Base-by-base conservation (phyloP, 805 yeast species). In the Candida ascalaphidarum region DNA sequence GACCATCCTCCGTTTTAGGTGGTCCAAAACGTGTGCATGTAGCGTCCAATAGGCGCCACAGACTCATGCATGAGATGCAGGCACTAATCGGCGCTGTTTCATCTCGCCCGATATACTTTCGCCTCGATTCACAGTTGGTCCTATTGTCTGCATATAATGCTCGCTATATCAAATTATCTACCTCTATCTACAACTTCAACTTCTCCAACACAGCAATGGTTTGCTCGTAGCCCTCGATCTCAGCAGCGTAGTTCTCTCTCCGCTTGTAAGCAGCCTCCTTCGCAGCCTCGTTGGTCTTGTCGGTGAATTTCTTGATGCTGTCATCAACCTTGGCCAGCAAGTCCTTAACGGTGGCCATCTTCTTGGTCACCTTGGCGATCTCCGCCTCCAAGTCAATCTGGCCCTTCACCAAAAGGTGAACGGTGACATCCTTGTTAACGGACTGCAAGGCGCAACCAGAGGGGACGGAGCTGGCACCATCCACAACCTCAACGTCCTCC, bases 301-400 rank as follows among this genome's bases (percentile, higher is more conserved):
- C 72, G 37, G 79, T 81, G 52, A 86, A 89, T 58, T 88, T 95
- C 41, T 77, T 65, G 41, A 84, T 74, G 27, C 78, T 70, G 61
- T 85, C 89, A 40, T 77, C 74, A 36, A 83, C 68, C 47, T 72
- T 69, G 37, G 66, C 68, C 48, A 73, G 70, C 37, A 73, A 60
- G 44, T 73, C 77, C 41, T 61, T 55, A 24, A 79, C 72, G 55
- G 79, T 81, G 35, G 56, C 69, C 46, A 88, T 68, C 65, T 82
- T 89, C 70, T 74, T 75, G 46, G 65, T 56, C 21, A 86, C 92
- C 70, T 89, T 92, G 43, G 65, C 50, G 46, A 92, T 82, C 63
- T 92, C 97, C 31, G 81, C 81, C 46, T 86, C 96, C 43, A 88
- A 72, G 55, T 89, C 96, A 42, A 92, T 77, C 52, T 81, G 88